These are phyloP conservation scores for Paspalum vaginatum DNA, from an alignment of 176 grass and related monocot genomes.

Conservation along the genomic window DNA sequence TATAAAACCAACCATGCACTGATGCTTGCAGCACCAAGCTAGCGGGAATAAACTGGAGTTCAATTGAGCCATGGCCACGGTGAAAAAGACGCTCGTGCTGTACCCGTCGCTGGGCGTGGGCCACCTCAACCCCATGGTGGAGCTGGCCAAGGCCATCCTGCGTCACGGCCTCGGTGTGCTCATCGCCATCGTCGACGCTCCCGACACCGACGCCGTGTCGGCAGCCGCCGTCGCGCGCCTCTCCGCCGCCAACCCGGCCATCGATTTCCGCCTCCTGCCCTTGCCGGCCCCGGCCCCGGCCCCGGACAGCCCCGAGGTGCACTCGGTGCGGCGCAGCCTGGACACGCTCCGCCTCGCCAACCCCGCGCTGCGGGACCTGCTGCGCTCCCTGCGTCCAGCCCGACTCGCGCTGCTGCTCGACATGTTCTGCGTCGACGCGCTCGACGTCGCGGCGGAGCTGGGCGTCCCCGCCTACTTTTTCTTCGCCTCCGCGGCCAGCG, in stretches of 20 bases:
- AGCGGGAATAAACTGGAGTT: no score
- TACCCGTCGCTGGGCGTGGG: neutral
- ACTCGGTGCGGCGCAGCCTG: neutral
- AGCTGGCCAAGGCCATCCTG: neutral
- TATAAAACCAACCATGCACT: no score
- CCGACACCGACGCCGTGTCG: neutral
- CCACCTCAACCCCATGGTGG: neutral
- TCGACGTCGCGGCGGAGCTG: constrained; percentile 50
- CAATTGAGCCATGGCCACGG: no score
- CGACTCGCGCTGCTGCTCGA: constrained; percentile 51
- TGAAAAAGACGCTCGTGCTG: neutral
- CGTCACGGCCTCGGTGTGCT: neutral
- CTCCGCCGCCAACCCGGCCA: constrained; percentile 24
- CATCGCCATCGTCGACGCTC: neutral
- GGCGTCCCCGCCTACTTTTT: constrained; percentile 52
- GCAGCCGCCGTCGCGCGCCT: neutral
- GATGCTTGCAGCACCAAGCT: no score
- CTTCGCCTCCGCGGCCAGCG: constrained; percentile 33
- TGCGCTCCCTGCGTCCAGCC: neutral
- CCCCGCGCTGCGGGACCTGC: neutral
- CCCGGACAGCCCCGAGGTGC: neutral
- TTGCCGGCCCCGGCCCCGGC: neutral
- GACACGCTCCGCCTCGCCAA: constrained; percentile 30
- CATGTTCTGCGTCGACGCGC: constrained; percentile 60
- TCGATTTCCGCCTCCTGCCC: constrained; percentile 35